Percentiles rank a stretch among this genome's conserved stretches.
Conservation (phyloP, 768 basidiomycete genomes). For the Lentinula sp. region DNA sequence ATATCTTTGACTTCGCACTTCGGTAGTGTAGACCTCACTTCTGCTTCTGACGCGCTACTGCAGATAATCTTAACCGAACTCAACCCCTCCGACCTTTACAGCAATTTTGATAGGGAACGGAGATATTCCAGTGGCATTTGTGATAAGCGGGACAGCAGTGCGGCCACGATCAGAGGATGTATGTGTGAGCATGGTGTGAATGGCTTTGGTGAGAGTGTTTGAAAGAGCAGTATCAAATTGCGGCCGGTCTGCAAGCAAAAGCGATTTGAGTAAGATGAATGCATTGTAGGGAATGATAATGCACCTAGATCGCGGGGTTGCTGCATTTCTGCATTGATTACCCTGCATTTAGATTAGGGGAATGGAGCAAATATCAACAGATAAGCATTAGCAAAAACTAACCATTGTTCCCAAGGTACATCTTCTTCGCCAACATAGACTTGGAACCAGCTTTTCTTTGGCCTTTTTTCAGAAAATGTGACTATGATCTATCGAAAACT, state of each 20-base stretch:
- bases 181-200: constrained; percentile 67
- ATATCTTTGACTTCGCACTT: too few relatives aligned
- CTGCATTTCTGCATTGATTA: constrained; percentile 73
- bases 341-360: constrained; percentile 34
- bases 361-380: neutral
- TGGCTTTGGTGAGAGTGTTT: constrained; percentile 54
- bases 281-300: neutral
- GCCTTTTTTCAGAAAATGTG: constrained; percentile 71
- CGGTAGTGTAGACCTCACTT: too few relatives aligned
- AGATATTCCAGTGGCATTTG: constrained; percentile 68
- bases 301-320: constrained; percentile 67
- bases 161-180: constrained; percentile 77
- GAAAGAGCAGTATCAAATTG: constrained; percentile 56
- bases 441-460: constrained; percentile 75
- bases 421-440: constrained; percentile 73
- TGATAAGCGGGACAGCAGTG: constrained; percentile 70
- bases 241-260: constrained; percentile 27
- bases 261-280: neutral
- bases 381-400: constrained; percentile 6
- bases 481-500: constrained; percentile 48
- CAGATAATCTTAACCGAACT: neutral
- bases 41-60: too few relatives aligned
- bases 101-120: constrained; percentile 73
- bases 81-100: constrained; percentile 49
- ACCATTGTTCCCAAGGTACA: constrained; percentile 88